Percentiles rank a stretch among this genome's conserved stretches.
These are phyloP conservation scores for Suillus discolor DNA, from an alignment of 768 basidiomycete species.

Conservation along the genomic window DNA sequence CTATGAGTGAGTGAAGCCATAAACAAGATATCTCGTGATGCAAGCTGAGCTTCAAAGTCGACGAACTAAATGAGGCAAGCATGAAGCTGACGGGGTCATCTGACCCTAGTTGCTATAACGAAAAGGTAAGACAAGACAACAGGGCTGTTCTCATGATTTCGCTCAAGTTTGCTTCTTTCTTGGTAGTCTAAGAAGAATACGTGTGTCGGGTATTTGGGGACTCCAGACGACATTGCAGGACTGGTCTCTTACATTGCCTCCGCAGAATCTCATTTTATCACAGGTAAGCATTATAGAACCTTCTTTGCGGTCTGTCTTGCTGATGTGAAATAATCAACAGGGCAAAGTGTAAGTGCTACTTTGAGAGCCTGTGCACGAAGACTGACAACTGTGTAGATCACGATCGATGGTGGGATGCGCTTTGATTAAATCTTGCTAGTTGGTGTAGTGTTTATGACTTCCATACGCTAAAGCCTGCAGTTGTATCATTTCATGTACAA, in stretches of 20 bases:
- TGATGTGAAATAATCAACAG: not conserved
- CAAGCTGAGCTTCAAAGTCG: not conserved
- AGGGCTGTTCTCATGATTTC: not conserved
- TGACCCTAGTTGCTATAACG: not conserved
- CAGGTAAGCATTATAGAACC: constrained; percentile 19
- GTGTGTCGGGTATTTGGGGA: constrained; percentile 10
- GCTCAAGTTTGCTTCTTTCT: not conserved
- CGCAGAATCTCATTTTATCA: constrained; percentile 29
- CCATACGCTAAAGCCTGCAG: not conserved
- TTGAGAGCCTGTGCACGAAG: not conserved
- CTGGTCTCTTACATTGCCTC: constrained; percentile 33
- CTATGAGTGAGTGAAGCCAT: constrained; percentile 19
- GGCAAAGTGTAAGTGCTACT: constrained; percentile 1
- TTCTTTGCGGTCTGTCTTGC: not conserved
- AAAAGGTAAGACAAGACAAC: constrained; percentile 3
- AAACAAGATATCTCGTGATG: not conserved
- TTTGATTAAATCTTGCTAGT: constrained; percentile 7
- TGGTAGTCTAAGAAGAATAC: constrained; percentile 8
- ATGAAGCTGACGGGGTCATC: constrained; percentile 5
- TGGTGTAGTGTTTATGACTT: too few relatives aligned
- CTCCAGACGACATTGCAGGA: constrained; percentile 26
- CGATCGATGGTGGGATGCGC: constrained; percentile 5
- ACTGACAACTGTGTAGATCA: not conserved
- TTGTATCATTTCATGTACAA: not conserved
- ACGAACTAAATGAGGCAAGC: not conserved